Conservation (phyloP, 371 early-diverging fungal species). For the Haplosporangium sp. region DNA sequence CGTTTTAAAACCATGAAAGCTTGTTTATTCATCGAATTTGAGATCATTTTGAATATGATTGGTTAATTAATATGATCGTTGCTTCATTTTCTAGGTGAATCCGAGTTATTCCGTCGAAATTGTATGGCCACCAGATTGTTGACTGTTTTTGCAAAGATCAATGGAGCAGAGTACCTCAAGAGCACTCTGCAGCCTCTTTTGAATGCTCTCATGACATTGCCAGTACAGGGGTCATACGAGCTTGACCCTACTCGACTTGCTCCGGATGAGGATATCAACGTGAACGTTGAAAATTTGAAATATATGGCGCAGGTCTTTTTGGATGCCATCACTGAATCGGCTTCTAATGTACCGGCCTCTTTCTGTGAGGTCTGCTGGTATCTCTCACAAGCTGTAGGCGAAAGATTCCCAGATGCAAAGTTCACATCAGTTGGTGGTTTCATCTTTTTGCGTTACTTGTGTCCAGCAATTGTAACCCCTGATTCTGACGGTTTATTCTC, state of each 20-base stretch:
- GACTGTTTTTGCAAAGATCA: slow-evolving; percentile 82
- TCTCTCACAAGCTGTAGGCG: slow-evolving; percentile 80
- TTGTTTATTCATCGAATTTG: no score
- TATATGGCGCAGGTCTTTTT: slow-evolving; percentile 82
- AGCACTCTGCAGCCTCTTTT: slow-evolving; percentile 83
- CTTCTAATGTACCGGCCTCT: slow-evolving; percentile 73
- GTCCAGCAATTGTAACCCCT: slow-evolving; percentile 95
- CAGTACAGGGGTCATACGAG: slow-evolving; percentile 74
- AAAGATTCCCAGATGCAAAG: slow-evolving; percentile 88
- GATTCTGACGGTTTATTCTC: slow-evolving; percentile 71
- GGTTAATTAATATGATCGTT: no score
- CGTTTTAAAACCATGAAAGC: no score
- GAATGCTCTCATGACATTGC: slow-evolving; percentile 63
- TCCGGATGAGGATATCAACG: slow-evolving; percentile 69
- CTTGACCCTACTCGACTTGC: slow-evolving; percentile 85
- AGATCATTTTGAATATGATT: no score
- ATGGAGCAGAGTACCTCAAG: slow-evolving; percentile 88
- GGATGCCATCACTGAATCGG: slow-evolving; percentile 85
- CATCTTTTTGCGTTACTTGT: slow-evolving; percentile 94
- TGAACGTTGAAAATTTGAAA: slow-evolving; percentile 85
- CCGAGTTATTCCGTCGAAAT: slow-evolving; percentile 92
- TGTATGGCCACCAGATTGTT: slow-evolving; percentile 91
- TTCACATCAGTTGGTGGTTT: slow-evolving; percentile 93
- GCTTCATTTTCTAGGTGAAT: slow-evolving; percentile 59
- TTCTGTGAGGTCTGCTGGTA: slow-evolving; percentile 88